Percentiles rank a stretch among this genome's conserved stretches.
Evolutionary conservation across 352 stramenopile species (phyloP).

Genomic region (Lagenidium giganteum): DNA sequence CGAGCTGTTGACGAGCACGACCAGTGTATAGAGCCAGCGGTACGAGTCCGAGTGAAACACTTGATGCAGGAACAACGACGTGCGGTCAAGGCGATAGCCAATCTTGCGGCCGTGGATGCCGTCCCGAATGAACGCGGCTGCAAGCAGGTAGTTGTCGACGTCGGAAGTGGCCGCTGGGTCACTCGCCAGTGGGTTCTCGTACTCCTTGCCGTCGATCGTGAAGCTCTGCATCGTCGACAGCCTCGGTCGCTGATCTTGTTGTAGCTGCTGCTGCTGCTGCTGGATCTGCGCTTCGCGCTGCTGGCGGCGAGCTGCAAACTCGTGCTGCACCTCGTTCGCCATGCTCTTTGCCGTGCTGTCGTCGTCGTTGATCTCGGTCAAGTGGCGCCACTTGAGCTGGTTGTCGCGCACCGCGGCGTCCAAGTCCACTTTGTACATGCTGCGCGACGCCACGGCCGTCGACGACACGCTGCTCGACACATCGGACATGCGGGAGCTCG

Average conservation of each 20-base stretch:
- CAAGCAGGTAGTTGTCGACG: slow-evolving; percentile 70
- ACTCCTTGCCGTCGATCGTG: slow-evolving; percentile 13
- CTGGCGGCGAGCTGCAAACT: slow-evolving; percentile 62
- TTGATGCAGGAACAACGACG: slow-evolving; percentile 59
- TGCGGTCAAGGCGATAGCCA: slow-evolving; percentile 66
- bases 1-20: slow-evolving; percentile 56
- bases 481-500: neutral
- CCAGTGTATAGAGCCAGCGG: slow-evolving; percentile 58
- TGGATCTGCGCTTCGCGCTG: slow-evolving; percentile 23
- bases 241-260: slow-evolving; percentile 17
- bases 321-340: slow-evolving; percentile 68
- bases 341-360: slow-evolving; percentile 82
- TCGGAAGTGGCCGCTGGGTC: slow-evolving; percentile 30
- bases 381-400: slow-evolving; percentile 79
- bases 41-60: slow-evolving; percentile 76
- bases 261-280: slow-evolving; percentile 27
- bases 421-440: slow-evolving; percentile 29
- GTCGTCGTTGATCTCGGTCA: slow-evolving; percentile 71
- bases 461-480: too few relatives aligned
- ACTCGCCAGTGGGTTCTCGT: slow-evolving; percentile 23
- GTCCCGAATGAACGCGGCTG: slow-evolving; percentile 74
- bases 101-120: slow-evolving; percentile 83
- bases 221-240: neutral
- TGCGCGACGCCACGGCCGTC: neutral
- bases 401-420: slow-evolving; percentile 67